phyloP scores from a whole-genome alignment of 805 yeast species.

The Nakazawaea holstii region DNA sequence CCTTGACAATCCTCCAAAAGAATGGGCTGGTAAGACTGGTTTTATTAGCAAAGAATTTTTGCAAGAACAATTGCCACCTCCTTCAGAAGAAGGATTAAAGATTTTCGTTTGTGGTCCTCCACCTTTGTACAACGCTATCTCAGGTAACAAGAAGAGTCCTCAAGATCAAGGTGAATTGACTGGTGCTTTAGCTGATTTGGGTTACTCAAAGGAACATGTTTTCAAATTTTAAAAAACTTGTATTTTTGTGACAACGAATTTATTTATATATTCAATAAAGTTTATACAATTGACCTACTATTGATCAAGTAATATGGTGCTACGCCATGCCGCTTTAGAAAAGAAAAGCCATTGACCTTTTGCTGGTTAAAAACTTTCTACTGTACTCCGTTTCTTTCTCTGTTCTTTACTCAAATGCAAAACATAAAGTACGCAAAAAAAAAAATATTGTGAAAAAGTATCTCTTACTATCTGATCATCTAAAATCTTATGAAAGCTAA shows the following conservation, averaged over 20 bases:
- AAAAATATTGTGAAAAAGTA: too few relatives aligned
- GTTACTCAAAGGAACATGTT: conserved; percentile 81
- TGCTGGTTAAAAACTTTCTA: too few relatives aligned
- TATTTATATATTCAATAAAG: too few relatives aligned
- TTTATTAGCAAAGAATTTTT: conserved; percentile 75
- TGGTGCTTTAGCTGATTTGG: conserved; percentile 85
- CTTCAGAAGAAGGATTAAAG: conserved; percentile 52
- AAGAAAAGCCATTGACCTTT: too few relatives aligned
- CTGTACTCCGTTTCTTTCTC: too few relatives aligned
- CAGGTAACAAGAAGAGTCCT: conserved; percentile 89
- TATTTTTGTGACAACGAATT: too few relatives aligned
- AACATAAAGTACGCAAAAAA: too few relatives aligned
- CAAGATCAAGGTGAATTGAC: conserved; percentile 91
- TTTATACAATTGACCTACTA: not conserved
- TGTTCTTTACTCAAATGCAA: too few relatives aligned
- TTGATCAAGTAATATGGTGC: too few relatives aligned
- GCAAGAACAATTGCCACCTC: conserved; percentile 52
- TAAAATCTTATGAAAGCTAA: too few relatives aligned
- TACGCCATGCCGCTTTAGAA: not conserved
- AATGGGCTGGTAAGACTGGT: conserved; percentile 61
- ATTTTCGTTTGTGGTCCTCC: conserved; percentile 97
- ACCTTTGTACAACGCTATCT: conserved; percentile 81
- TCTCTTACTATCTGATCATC: too few relatives aligned
- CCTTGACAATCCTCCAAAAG: conserved; percentile 56
- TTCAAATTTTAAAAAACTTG: conserved; percentile 64